These are phyloP conservation scores for Anisodus acutangulus DNA, from an alignment of 257 asterid genomes.

Conservation along the genomic window DNA sequence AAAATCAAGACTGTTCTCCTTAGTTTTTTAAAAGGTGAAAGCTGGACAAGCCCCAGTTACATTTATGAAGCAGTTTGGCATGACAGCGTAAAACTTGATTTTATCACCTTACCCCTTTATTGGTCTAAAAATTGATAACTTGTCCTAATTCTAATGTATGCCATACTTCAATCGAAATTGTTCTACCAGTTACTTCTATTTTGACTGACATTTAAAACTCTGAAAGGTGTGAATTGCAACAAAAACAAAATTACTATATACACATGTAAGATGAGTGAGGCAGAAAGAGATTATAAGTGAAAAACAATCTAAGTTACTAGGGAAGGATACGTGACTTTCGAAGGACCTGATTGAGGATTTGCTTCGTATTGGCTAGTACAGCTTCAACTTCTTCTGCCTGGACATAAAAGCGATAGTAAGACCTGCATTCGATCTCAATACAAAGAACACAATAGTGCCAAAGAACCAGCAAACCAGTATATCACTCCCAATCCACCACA, in stretches of 20 bases:
- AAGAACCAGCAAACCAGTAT: neutral
- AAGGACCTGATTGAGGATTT: constrained; percentile 85
- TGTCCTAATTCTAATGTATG: neutral
- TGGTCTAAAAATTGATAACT: neutral
- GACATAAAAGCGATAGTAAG: constrained; percentile 20
- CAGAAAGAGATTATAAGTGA: constrained; percentile 1
- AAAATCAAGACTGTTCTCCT: neutral
- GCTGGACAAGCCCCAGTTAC: constrained; percentile 12
- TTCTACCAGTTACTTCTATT: neutral
- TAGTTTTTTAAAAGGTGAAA: neutral
- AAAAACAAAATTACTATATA: neutral
- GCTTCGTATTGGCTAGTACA: constrained; percentile 86
- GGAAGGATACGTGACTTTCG: constrained; percentile 84
- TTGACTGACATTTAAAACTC: neutral
- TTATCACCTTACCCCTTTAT: neutral
- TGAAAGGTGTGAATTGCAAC: neutral
- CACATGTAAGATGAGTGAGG: neutral
- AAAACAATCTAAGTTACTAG: constrained; percentile 25
- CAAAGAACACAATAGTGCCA: constrained; percentile 19
- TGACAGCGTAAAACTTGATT: neutral
- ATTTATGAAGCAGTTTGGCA: neutral
- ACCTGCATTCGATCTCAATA: constrained; percentile 14
- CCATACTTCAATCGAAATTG: neutral
- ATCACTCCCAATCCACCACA: constrained; percentile 24
- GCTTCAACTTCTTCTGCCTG: constrained; percentile 93